Base-by-base conservation (phyloP, 805 yeast species). In the Cyberlindnera bimundalis region DNA sequence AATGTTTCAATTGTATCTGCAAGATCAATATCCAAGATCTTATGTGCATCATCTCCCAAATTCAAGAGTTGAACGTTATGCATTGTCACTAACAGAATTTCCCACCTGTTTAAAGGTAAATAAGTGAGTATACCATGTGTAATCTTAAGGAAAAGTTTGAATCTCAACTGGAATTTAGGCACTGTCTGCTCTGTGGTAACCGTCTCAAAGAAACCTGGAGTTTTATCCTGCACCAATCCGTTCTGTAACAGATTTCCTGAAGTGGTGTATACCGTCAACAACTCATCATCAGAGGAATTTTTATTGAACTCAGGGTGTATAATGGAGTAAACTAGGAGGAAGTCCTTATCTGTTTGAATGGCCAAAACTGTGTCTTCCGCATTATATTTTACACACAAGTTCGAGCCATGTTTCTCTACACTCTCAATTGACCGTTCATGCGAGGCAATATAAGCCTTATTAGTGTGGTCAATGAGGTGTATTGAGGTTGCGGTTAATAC, bases 391-490 rank as follows among this genome's bases (percentile, higher is more conserved):
- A 63, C 43, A 2, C 47, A 37, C 6, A 46, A 32, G 41, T 71
- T 72, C 2, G 30, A 3, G 1, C 78, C 78, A 50, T 69, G 67
- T 29, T 58, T 59, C 19, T 59, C 55, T 1, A 71, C 33, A 2
- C 71, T 65, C 18, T 62, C 61, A 5, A 24, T 30, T 1, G 62
- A 48, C 45, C 77, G 49, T 10, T 47, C 42, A 41, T 71, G 71
- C 2, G 52, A 40, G 1, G 67, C 54, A 9, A 69, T 37, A 2
- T 66, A 63, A 7, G 67, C 45, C 10, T 63, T 48, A 9, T 68
- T 64, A 25, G 34, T 35, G 34, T 60, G 60, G 45, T 70, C 60
- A 32, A 62, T 50, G 1, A 70, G 40, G 15, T 50, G 52, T 3
- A 71, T 42, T 0, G 65, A 39, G 3, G 54, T 43, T 3, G 42